Base-by-base conservation (phyloP, 108 stramenopile genomes). In the Stephanodiscus minutulus region DNA sequence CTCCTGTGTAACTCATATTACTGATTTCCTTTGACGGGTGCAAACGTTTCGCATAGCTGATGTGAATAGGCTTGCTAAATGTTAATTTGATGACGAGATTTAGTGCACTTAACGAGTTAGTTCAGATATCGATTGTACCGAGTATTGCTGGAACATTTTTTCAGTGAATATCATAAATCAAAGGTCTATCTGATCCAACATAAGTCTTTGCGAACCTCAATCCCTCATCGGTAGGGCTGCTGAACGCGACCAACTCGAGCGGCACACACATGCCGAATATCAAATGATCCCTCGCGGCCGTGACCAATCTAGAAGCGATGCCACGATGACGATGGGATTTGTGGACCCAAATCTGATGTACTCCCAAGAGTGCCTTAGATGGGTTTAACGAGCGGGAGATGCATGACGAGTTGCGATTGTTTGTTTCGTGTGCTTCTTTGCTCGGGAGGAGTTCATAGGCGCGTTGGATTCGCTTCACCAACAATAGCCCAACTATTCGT, bases 341-440 rank as follows among this genome's bases (percentile, higher is more conserved):
- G 79, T 91, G 93, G 9, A 87, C 87, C 93, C 93, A 95, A 21
- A 95, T 68, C 37, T 89, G 73, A 54, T 89, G 85, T 36, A 95
- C 75, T 1, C 93, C 93, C 61, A 92, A 15, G 11, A 86, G 71
- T 18, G 89, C 86, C 21, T 82, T 76, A 41, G 60, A 24, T 13
- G 84, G 80, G 31, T 55, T 73, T n/a, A 70, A 54, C 9, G 80
- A 79, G 17, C 85, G 70, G 53, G 75, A 76, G 18, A 68, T 62
- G 64, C 68, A 74, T 1, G 15, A 20, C 11, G 58, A 49, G 11
- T 50, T 39, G 21, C 21, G 11, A 15, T 64, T 60, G 46, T 21
- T 9, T 28, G 68, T 39, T 17, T 43, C 17, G 35, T 33, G 61
- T 27, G 35, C 13, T 18, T 44, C 24, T n/a, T 12, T 29, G 25